A percentile compares a stretch with the other conserved stretches of the same genome.
Evolutionary conservation across 306 rosid genomes (phyloP).

Genomic region (Citrullus amarus): DNA sequence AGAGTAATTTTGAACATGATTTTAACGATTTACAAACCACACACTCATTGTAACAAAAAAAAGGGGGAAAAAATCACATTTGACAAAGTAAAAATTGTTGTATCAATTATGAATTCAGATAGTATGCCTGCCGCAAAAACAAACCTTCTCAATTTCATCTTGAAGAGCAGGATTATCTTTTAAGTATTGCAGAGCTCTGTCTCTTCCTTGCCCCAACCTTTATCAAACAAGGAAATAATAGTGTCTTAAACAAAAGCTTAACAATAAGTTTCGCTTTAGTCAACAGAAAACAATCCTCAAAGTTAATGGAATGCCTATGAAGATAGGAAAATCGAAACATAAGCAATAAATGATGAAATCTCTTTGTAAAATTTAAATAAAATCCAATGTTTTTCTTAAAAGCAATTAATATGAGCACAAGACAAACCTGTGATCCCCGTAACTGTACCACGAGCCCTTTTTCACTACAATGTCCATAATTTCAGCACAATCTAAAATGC

Average conservation of each 20-base stretch:
- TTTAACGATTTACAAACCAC: no score
- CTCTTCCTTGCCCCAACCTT: slow-evolving; percentile 98
- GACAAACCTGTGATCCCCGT: slow-evolving; percentile 76
- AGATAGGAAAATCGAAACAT: neutral
- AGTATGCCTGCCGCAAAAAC: slow-evolving; percentile 11
- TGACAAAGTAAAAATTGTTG: neutral
- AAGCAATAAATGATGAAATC: neutral
- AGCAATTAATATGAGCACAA: neutral
- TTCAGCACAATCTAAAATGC: slow-evolving; percentile 96
- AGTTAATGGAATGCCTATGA: neutral
- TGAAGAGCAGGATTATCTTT: slow-evolving; percentile 61
- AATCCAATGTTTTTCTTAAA: neutral
- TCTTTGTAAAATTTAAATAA: neutral
- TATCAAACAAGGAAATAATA: slow-evolving; percentile 16
- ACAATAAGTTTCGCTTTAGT: slow-evolving; percentile 1
- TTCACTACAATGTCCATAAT: slow-evolving; percentile 59
- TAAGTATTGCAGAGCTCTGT: slow-evolving; percentile 71
- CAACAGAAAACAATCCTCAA: neutral
- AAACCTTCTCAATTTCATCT: slow-evolving; percentile 89
- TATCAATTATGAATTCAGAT: neutral
- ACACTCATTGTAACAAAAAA: neutral
- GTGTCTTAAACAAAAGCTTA: neutral
- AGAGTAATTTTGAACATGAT: no score
- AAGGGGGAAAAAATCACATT: neutral
- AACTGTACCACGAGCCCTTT: slow-evolving; percentile 98